Base-by-base conservation (phyloP, 164 flowering plant genomes). In the Warburgia ugandensis region DNA sequence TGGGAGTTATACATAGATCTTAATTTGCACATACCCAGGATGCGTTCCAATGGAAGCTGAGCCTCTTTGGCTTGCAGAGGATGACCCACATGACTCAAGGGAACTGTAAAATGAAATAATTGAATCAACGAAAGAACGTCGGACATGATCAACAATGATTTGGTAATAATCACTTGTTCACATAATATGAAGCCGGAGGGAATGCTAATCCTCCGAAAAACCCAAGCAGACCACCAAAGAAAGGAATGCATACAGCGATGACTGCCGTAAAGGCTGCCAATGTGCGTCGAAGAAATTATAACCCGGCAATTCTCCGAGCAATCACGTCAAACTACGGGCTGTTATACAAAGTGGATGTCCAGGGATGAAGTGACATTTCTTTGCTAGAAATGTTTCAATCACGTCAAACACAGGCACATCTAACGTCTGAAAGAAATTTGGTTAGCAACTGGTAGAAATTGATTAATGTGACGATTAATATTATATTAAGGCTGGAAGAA, bases 201-300 rank as follows among this genome's bases (percentile, higher is more conserved):
- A 69, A 73, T 8, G 54, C 69, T 9, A 73, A 46, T 17, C 77
- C 77, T 31, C 76, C 76, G 16, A 67, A 62, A 47, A 67, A 67
- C 12, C 67, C 71, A 16, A 67, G 52, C 27, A 67, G 26, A 4
- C 77, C 77, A 22, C 77, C 73, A 44, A 73, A 72, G 54, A 72
- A 72, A 26, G 77, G 73, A 16, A 72, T 20, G 36, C 50, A 50
- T 2, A 68, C 53, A 6, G 41, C 76, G 14, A 72, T 9, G 13
- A 68, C 40, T 17, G 27, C 44, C 19, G 70, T 62, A 0, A 59
- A 8, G 20, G 31, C 70, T 72, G 55, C 17, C 17, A 45, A 2
- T 19, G 16, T 8, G 30, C 22, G 27, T 3, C 20, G 14, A n/a
- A 14, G 4, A 49, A 4, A 21, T 21, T 20, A 6, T 3, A 7